A percentile compares a stretch with the other conserved stretches of the same genome.
Evolutionary conservation across 176 grass and related monocot genomes (phyloP).

Genomic region (Otatea glauca): DNA sequence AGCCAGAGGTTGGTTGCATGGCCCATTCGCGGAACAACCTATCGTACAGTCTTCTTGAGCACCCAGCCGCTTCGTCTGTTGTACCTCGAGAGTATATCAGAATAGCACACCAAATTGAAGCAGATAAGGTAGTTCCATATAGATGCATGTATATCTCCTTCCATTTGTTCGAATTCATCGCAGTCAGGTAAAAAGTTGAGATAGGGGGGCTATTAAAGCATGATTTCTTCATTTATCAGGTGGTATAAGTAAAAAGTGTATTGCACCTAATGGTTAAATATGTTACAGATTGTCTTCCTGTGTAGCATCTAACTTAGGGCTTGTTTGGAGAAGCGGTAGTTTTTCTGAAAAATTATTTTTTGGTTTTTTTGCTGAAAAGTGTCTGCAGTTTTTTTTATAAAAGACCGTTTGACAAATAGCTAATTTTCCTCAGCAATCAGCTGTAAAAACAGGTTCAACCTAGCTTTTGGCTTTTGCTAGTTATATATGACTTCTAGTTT

Average conservation of each 20-base stretch:
- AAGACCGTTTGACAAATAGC: too few relatives aligned
- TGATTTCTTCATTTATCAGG: constrained; percentile 42
- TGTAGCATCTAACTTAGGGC: not conserved
- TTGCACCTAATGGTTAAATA: constrained; percentile 40
- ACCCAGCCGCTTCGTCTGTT: not conserved
- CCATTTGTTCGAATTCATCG: constrained; percentile 26
- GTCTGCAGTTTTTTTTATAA: too few relatives aligned
- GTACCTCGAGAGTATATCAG: constrained; percentile 40
- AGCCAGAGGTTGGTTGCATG: constrained; percentile 78
- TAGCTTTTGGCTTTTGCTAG: too few relatives aligned
- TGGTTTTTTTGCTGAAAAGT: too few relatives aligned
- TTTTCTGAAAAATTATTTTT: too few relatives aligned
- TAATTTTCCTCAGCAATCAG: too few relatives aligned
- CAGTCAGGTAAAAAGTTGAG: constrained; percentile 29
- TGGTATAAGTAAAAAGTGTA: constrained; percentile 50
- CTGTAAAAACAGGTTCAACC: too few relatives aligned
- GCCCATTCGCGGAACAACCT: constrained; percentile 62
- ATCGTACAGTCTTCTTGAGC: constrained; percentile 56
- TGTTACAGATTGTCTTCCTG: constrained; percentile 29
- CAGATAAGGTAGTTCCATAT: constrained; percentile 30
- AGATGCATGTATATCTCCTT: constrained; percentile 40
- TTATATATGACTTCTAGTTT: too few relatives aligned
- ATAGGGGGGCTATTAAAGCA: constrained; percentile 31
- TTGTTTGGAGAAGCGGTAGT: too few relatives aligned
- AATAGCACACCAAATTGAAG: constrained; percentile 32